A percentile compares a stretch with the other conserved stretches of the same genome.
Conservation (phyloP, 1,139 yeast species). For the Yamadazyma sp. region DNA sequence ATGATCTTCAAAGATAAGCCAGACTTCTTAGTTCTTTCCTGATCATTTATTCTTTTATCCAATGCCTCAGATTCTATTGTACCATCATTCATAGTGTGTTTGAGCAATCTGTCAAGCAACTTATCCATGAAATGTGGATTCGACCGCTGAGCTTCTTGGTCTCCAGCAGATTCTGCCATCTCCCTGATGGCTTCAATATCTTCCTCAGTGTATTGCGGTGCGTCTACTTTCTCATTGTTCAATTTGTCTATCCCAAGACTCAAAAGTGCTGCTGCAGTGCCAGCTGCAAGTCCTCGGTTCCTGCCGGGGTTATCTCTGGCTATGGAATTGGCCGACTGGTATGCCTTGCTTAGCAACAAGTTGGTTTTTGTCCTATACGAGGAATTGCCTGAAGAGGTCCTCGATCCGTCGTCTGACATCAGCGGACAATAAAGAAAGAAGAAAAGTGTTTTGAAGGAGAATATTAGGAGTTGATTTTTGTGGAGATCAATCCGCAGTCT, state of each 20-base stretch:
- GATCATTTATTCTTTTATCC: constrained; percentile 44
- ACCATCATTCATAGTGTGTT: constrained; percentile 26
- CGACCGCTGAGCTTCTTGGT: constrained; percentile 3
- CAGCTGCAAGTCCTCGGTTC: constrained; percentile 53
- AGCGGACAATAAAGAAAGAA: background rate
- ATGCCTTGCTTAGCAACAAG: constrained; percentile 13
- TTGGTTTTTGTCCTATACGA: constrained; percentile 11
- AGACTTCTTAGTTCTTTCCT: constrained; percentile 44
- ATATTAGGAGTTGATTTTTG: background rate
- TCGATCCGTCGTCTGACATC: constrained; percentile 2
- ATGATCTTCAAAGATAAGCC: constrained; percentile 51
- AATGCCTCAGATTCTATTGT: constrained; percentile 48
- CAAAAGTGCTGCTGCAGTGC: constrained; percentile 58
- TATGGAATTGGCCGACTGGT: constrained; percentile 18
- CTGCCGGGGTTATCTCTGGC: constrained; percentile 35
- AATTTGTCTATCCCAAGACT: constrained; percentile 51
- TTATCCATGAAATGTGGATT: constrained; percentile 54
- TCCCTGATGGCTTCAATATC: constrained; percentile 18
- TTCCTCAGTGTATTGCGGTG: constrained; percentile 12
- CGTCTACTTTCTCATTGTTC: constrained; percentile 8
- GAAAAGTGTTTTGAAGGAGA: background rate
- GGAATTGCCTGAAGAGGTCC: background rate
- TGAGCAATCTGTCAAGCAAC: constrained; percentile 52
- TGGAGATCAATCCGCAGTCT: background rate
- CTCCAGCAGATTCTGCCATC: constrained; percentile 17